Conservation (phyloP, 176 grass and related monocot species). For the Aegilops sharonensis region DNA sequence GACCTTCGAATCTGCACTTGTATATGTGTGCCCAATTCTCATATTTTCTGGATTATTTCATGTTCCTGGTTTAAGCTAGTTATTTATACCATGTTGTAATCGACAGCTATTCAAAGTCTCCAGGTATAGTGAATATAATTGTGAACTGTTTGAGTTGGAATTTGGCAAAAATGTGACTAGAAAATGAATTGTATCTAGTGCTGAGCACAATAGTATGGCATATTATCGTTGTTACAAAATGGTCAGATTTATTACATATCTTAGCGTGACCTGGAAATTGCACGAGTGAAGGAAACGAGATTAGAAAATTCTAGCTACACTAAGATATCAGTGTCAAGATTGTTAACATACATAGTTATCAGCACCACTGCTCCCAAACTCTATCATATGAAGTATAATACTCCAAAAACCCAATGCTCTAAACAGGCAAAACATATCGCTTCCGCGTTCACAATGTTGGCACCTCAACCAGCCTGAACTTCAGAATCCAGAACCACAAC, state of each 20-base stretch:
- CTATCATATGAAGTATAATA: neutral
- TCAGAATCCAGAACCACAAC: conserved; percentile 87
- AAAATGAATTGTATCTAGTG: neutral
- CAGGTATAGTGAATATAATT: neutral
- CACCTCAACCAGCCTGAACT: conserved; percentile 80
- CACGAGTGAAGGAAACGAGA: neutral
- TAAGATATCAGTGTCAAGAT: neutral
- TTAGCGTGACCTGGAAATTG: neutral
- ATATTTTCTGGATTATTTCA: neutral
- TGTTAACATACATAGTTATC: neutral
- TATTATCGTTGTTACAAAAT: neutral
- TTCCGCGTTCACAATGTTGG: conserved; percentile 88
- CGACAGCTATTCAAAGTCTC: neutral
- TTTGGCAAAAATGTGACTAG: neutral
- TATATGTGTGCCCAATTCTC: neutral
- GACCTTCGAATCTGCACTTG: neutral
- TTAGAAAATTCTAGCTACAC: neutral
- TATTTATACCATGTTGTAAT: neutral
- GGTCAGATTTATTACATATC: neutral
- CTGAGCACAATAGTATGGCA: neutral
- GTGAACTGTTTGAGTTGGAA: neutral
- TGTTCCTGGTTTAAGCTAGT: conserved; percentile 1
- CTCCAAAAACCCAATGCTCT: neutral
- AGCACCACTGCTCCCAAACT: neutral
- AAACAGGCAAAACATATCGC: conserved; percentile 79